Evolutionary conservation across 2,329 filamentous ascomycete species (phyloP), one percentile per base, ranked within the genome.

Genomic region (Ilyonectria sp.): DNA sequence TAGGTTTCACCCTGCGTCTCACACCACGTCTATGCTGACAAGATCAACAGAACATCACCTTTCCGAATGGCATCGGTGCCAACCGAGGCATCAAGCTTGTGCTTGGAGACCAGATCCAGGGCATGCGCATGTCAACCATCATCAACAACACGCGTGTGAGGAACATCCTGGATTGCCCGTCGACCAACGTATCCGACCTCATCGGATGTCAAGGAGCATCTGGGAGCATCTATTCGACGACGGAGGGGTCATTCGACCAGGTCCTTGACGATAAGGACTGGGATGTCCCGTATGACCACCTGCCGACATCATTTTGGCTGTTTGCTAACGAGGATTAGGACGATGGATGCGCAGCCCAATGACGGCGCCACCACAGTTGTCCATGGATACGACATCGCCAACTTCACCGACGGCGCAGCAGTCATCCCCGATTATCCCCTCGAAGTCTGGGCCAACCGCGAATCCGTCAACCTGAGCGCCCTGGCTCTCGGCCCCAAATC

Each of bases 1-100:
- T 65, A 54, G 4, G 63, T 50, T 11, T 10, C 9, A 8, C 23
- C 17, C 6, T 19, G 40, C 15, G 40, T 31, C 9, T 31, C 8
- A 7, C 17, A 29, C 1, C 17, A n/a, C 23, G 13, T 6, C 26
- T 44, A 17, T 50, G 26, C 50, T 65, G 26, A 60, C 33, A 2
- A 15, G 13, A 29, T 15, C 2, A 10, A 23, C 23, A 65, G 63
- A 65, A 65, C 31, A 57, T 65, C 35, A 65, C 63, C 8, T 65
- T 65, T 55, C 63, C 63, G 10, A 65, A 65, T 15, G 63, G 63
- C 43, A 65, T 65, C n/a, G 63, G 63, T 15, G 63, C 63, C 33
- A 65, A 65, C 57, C 56, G 63, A 35, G 63, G 63, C n/a, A 33
- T 65, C 43, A 65, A 60, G 57, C 56, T 65, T 19, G 40, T 60